Evolutionary conservation across 1,284 basidiomycete genomes (phyloP).

Genomic region (Termitomyces sp.): DNA sequence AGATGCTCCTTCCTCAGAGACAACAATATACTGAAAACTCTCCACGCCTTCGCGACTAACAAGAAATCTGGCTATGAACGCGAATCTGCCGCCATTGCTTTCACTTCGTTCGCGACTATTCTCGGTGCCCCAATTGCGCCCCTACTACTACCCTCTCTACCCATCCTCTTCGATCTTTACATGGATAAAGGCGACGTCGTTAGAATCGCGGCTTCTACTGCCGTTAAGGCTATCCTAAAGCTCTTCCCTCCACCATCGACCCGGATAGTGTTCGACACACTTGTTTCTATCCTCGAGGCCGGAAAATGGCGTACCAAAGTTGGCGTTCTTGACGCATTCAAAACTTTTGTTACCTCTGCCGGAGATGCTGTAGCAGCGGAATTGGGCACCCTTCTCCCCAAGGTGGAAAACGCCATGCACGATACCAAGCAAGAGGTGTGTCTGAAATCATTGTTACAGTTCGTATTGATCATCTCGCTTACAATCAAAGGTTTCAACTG

Average conservation of each 20-base stretch:
- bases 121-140: constrained; percentile 78
- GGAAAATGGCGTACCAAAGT: constrained; percentile 97
- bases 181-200: constrained; percentile 97
- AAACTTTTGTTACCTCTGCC: constrained; percentile 64
- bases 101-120: constrained; percentile 71
- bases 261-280: constrained; percentile 63
- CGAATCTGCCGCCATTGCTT: constrained; percentile 85
- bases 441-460: background rate
- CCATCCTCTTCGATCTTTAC: constrained; percentile 79
- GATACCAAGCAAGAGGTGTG: constrained; percentile 92
- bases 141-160: constrained; percentile 77
- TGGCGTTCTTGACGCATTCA: constrained; percentile 86
- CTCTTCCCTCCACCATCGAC: constrained; percentile 83
- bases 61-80: constrained; percentile 92
- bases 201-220: constrained; percentile 73
- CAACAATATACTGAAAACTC: constrained; percentile 55
- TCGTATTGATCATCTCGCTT: background rate
- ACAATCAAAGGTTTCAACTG: constrained; percentile 72
- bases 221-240: constrained; percentile 84
- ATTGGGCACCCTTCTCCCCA: constrained; percentile 80
- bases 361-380: constrained; percentile 84
- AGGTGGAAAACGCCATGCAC: constrained; percentile 90
- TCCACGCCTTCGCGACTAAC: constrained; percentile 74
- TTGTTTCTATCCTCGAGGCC: constrained; percentile 73
- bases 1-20: constrained; percentile 42